Base-by-base conservation (phyloP, 129 eudicot species). In the Gnaphalium uliginosum region DNA sequence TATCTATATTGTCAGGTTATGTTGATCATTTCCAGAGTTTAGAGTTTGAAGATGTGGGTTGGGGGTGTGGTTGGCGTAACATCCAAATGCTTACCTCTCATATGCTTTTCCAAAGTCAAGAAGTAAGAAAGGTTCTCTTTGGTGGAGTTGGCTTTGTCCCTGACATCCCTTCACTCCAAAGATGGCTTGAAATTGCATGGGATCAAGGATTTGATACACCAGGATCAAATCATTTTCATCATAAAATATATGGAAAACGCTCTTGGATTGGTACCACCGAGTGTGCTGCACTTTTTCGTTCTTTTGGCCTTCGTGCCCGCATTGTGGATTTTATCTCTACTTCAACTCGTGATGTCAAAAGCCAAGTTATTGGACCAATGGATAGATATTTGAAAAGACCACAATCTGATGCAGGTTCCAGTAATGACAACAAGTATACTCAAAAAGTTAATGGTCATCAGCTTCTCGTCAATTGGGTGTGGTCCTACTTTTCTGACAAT, bases 31-130 rank as follows among this genome's bases (percentile, higher is more conserved):
- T 90, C 69, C 86, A 84, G 77, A 87, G 90, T 81, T 41, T 26
- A 50, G 69, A 66, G 17, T 82, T 84, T 23, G 87, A 84, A 83
- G 99, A 85, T 76, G 76, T 62, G 61, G 96, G 97, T 17, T 94
- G 99, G 97, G 97, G 97, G 4, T 94, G 98, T 60, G 98, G 97
- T 33, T 94, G 96, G 97, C 97, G 99, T 27, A 94, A 94, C 75
- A 94, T 94, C 64, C 99, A 94, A 57, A 91, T 94, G 97, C 86
- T 91, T 57, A 81, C 87, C 72, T 94, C 97, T 23, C 92, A 91
- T 84, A 69, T 94, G 82, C 82, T 94, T 81, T 76, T 62, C 29
- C 82, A 84, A 27, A 79, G 89, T 75, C 86, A 35, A 67, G 93
- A 91, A 73, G 90, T 86, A 43, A 82, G 77, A 61, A 80, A 77